Base-by-base conservation (phyloP, 169 alveolate species). In the Eimeria maxima region DNA sequence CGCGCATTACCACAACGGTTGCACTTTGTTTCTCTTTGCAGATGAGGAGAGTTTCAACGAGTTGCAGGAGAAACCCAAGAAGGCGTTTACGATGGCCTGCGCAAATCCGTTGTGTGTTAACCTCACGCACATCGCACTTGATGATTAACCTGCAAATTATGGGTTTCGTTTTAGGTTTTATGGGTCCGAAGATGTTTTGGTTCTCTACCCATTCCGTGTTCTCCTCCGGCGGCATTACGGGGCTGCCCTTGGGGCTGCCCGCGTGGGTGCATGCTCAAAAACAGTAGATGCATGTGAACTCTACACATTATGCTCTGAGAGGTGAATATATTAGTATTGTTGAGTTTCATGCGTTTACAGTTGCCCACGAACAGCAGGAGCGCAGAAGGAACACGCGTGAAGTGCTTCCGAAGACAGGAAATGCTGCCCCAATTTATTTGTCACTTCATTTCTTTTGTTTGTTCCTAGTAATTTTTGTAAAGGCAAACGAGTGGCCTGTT, bases 1-100 rank as follows among this genome's bases (percentile, higher is more conserved):
- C n/a, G 60, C 22, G 4, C 27, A 42, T 45, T 44, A 24, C 11
- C 22, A 50, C 29, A 24, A 44, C 73, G 2, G 20, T 63, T 65
- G 90, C 29, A 33, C 47, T 47, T 90, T 47, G 67, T 73, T 38
- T 33, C 29, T 29, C 20, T 20, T 45, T 84, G 93, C 97, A 97
- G 99, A 98, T 91, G 98, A 98, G 95, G 99, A 98, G 65, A 97
- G 99, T 65, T 98, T 98, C 96, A 97, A 97, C 94, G 98, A 97
- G 91, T 90, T 98, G 69, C 99, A 98, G 90, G 97, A 97, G 90
- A 97, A 96, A 74, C 98, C 98, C 18, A 97, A 97, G 92, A 97
- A 96, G 67, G 98, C 99, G n/a, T 98, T 98, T 81, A 95, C 97
- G 29, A 98, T 97, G 98, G 99, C 98, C 63, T 98, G 99, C 71